phyloP scores from a whole-genome alignment of 225 moss, liverwort and hornwort species.

The Sphagnum tenellum region DNA sequence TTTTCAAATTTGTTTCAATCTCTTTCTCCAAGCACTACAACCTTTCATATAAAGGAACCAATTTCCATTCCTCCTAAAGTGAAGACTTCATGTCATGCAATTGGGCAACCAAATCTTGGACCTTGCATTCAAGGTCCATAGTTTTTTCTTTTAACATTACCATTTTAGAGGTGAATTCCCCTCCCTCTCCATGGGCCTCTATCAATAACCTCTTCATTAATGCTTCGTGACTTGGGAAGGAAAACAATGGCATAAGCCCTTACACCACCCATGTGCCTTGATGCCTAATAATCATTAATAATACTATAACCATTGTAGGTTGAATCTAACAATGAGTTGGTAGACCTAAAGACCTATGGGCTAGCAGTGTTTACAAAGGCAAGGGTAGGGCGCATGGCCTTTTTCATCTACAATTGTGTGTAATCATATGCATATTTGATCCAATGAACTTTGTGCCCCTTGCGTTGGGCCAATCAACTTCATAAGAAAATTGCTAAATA shows the following conservation, averaged over 20 bases:
- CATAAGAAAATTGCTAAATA: neutral
- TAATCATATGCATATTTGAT: neutral
- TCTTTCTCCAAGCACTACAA: too few species aligned
- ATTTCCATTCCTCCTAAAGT: neutral
- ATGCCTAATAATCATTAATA: neutral
- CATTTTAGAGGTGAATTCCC: too few species aligned
- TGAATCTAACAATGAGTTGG: neutral
- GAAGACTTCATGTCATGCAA: neutral
- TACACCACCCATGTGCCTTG: too few species aligned
- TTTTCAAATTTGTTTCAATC: too few species aligned
- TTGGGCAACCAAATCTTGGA: neutral
- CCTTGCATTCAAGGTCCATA: too few species aligned
- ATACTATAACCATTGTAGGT: neutral
- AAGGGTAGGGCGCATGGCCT: neutral
- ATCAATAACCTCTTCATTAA: too few species aligned
- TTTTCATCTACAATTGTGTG: neutral
- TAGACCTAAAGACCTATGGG: too few species aligned
- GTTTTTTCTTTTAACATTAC: too few species aligned
- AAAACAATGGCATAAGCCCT: neutral
- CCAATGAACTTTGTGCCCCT: neutral
- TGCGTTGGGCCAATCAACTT: neutral
- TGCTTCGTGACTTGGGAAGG: neutral
- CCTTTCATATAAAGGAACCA: neutral
- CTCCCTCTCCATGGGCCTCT: too few species aligned
- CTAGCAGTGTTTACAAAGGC: neutral